Percentiles rank a stretch among this genome's conserved stretches.
Evolutionary conservation across 106 monocot species (phyloP).

Genomic region (Chionographis japonica): DNA sequence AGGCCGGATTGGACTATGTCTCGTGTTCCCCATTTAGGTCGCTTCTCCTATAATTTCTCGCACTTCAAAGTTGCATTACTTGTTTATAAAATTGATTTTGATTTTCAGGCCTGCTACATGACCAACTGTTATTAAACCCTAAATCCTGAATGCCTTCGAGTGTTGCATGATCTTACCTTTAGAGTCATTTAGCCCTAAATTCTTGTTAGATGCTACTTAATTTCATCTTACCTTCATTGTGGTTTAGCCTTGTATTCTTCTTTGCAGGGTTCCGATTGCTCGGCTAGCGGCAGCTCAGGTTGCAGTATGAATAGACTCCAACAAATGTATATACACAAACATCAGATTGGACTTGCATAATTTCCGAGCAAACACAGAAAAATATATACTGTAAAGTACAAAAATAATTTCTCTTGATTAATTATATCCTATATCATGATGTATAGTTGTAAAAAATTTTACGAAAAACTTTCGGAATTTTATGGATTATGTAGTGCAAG

Average conservation of each 20-base stretch:
- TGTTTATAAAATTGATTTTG: not conserved
- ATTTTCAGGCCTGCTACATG: not conserved
- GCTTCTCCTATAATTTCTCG: not conserved
- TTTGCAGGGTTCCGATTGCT: constrained; percentile 80
- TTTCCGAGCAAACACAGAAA: too few species aligned
- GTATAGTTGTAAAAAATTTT: too few species aligned
- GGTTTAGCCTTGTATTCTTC: not conserved
- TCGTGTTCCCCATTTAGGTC: constrained; percentile 97
- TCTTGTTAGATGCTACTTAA: not conserved
- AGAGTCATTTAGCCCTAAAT: too few species aligned
- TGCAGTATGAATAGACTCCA: constrained; percentile 17
- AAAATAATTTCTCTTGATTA: too few species aligned
- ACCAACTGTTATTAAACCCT: not conserved
- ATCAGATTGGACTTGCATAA: too few species aligned
- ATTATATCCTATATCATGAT: too few species aligned
- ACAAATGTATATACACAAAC: not conserved
- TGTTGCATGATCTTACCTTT: too few species aligned
- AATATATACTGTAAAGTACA: too few species aligned
- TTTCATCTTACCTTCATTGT: not conserved
- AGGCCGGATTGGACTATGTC: constrained; percentile 87
- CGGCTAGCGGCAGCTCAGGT: constrained; percentile 88
- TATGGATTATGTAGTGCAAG: too few species aligned
- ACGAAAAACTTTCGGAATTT: too few species aligned
- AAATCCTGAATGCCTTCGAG: too few species aligned
- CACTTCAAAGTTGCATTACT: not conserved